phyloP scores from a whole-genome alignment of 352 stramenopile genomes.

The Pilasporangium apinafurcum region DNA sequence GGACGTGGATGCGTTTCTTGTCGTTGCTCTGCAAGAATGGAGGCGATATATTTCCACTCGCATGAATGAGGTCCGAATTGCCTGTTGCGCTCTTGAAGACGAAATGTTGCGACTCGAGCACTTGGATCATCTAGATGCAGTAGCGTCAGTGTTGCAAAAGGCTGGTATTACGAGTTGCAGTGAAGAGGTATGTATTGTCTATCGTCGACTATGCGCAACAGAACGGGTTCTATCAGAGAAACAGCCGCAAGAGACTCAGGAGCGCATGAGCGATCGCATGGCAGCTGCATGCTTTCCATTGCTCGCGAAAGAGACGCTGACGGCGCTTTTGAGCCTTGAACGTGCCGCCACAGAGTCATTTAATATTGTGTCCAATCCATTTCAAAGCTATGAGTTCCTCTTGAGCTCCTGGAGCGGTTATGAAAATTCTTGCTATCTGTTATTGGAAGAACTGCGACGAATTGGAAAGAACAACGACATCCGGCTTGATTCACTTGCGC shows the following conservation, averaged over 20 bases:
- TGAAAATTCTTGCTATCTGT: slow-evolving; percentile 20
- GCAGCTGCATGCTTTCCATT: slow-evolving; percentile 55
- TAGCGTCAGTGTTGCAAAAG: slow-evolving; percentile 50
- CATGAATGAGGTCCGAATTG: slow-evolving; percentile 60
- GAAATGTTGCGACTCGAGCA: slow-evolving; percentile 47
- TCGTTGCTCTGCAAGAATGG: slow-evolving; percentile 62
- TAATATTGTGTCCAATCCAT: slow-evolving; percentile 18
- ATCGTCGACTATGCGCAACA: slow-evolving; percentile 51
- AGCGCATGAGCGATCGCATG: slow-evolving; percentile 57
- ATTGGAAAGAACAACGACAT: slow-evolving; percentile 63
- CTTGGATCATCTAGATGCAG: slow-evolving; percentile 41
- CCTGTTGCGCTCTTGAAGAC: slow-evolving; percentile 49
- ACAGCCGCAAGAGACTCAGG: slow-evolving; percentile 3
- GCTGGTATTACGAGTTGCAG: slow-evolving; percentile 28
- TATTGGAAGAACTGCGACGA: slow-evolving; percentile 56
- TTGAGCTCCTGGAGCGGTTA: slow-evolving; percentile 54
- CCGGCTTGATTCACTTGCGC: slow-evolving; percentile 34
- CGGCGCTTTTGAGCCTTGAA: slow-evolving; percentile 32
- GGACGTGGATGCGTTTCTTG: slow-evolving; percentile 42
- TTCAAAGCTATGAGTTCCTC: slow-evolving; percentile 51
- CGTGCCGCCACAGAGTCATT: slow-evolving; percentile 26
- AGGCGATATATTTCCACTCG: slow-evolving; percentile 58
- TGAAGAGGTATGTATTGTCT: slow-evolving; percentile 59
- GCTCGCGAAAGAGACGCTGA: slow-evolving; percentile 34
- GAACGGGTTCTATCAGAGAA: slow-evolving; percentile 12